Evolutionary conservation across 257 asterid genomes (phyloP), one percentile per base, ranked within the genome.

Genomic region (Solanum paucissectum): DNA sequence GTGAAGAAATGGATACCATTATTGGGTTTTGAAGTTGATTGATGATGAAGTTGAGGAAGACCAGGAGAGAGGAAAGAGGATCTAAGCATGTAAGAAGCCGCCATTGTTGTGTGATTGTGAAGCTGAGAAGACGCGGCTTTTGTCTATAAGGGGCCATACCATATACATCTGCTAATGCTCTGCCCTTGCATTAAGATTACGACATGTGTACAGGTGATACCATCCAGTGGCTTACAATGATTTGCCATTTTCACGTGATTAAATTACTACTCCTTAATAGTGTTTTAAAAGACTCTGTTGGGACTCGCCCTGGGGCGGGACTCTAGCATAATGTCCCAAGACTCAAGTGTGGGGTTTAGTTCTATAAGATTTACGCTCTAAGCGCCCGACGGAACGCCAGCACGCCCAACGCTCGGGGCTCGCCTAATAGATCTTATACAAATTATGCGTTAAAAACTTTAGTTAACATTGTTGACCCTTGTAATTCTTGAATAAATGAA

Each of bases 11-110:
- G 2, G 21, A 42, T 33, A 60, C 64, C 40, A 32, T 66, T 40
- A 60, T 87, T 60, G 25, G 88, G 27, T 83, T 90, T 81, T 46
- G 83, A 60, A 86, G 73, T 27, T 37, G 91, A 81, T 89, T 85
- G 88, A 88, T 73, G 90, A 74, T 89, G 93, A 44, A 90, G 81
- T 4, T 91, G 90, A 58, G 92, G 86, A 33, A 58, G 66, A 58
- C 66, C 90, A 93, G 94, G 87, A 42, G 93, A 87, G 87, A 93
- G 90, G 89, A 93, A 92, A 87, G 98, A 87, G 89, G 96, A 94
- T 92, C 96, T 88, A 90, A 92, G 86, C 55, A 95, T 89, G 69
- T 93, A 82, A 74, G 96, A 88, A 85, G 98, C 96, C 94, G 95
- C 98, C 98, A 93, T 92, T 86, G 91, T 55, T 33, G 82, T 25